These are phyloP conservation scores for Colletotrichum sp. DNA, from an alignment of 2,329 filamentous ascomycete genomes.

Conservation along the genomic window DNA sequence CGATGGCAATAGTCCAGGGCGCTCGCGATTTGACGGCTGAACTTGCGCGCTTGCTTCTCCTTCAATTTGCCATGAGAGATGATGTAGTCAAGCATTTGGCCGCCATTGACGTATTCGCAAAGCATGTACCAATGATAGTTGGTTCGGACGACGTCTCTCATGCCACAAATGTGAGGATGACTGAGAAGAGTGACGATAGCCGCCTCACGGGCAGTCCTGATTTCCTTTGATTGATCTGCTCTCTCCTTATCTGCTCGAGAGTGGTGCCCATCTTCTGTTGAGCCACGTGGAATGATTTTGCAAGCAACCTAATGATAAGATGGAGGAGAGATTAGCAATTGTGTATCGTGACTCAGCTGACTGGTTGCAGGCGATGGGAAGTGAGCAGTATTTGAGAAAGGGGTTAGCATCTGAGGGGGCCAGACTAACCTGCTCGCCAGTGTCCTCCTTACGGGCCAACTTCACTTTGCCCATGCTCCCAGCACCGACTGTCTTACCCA, in stretches of 20 bases:
- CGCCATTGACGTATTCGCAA: constrained; percentile 98
- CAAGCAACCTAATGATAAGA: constrained; percentile 75
- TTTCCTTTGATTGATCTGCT: constrained; percentile 95
- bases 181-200: constrained; percentile 94
- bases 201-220: constrained; percentile 91
- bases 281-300: constrained; percentile 94
- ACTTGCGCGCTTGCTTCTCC: constrained; percentile 98
- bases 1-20: constrained; percentile 96
- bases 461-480: constrained; percentile 99
- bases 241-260: constrained; percentile 78
- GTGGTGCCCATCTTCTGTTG: constrained; percentile 82
- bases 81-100: constrained; percentile 99
- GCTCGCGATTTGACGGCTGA: constrained; percentile 95
- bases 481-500: constrained; percentile 96
- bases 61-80: constrained; percentile 97
- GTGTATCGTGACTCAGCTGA: neutral
- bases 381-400: neutral
- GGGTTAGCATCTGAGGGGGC: neutral
- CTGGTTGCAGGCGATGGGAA: neutral
- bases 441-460: constrained; percentile 87
- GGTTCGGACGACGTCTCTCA: constrained; percentile 93
- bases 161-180: constrained; percentile 94
- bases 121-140: constrained; percentile 99
- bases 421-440: constrained; percentile 80
- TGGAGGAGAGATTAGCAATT: neutral